Evolutionary conservation across 805 yeast genomes (phyloP).

Genomic region (Saccharomyces eubayanus): DNA sequence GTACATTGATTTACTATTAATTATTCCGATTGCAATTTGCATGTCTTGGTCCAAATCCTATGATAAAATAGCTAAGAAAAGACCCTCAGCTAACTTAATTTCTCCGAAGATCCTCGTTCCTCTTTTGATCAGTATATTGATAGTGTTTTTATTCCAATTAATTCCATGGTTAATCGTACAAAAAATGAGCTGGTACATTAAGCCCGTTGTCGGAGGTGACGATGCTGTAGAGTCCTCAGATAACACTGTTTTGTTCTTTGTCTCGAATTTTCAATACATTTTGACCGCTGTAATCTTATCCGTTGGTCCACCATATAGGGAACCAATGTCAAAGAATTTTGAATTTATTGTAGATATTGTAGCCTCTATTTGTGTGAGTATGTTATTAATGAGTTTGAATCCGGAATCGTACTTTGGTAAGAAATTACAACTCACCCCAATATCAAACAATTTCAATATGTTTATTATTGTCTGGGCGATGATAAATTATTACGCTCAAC

Average conservation of each 20-base stretch:
- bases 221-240: slow-evolving; percentile 79
- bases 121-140: slow-evolving; percentile 63
- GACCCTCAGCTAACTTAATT: slow-evolving; percentile 91
- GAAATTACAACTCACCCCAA: slow-evolving; percentile 66
- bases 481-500: slow-evolving; percentile 39
- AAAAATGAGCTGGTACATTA: slow-evolving; percentile 62
- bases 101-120: slow-evolving; percentile 83
- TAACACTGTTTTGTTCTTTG: slow-evolving; percentile 75
- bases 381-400: slow-evolving; percentile 45
- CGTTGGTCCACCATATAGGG: slow-evolving; percentile 89
- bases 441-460: slow-evolving; percentile 43
- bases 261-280: slow-evolving; percentile 83
- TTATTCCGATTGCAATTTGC: slow-evolving; percentile 89
- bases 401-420: slow-evolving; percentile 50
- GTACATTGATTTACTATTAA: slow-evolving; percentile 84
- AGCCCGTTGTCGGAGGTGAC: slow-evolving; percentile 76
- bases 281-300: slow-evolving; percentile 76
- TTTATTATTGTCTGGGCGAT: slow-evolving; percentile 41
- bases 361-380: slow-evolving; percentile 42
- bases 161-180: slow-evolving; percentile 56
- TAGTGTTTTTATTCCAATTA: slow-evolving; percentile 59
- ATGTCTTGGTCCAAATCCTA: slow-evolving; percentile 96
- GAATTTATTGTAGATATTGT: slow-evolving; percentile 65
- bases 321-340: slow-evolving; percentile 53
- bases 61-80: slow-evolving; percentile 46